These are phyloP conservation scores for Yamadazyma sp. DNA, from an alignment of 1,139 yeast species.

Conservation along the genomic window DNA sequence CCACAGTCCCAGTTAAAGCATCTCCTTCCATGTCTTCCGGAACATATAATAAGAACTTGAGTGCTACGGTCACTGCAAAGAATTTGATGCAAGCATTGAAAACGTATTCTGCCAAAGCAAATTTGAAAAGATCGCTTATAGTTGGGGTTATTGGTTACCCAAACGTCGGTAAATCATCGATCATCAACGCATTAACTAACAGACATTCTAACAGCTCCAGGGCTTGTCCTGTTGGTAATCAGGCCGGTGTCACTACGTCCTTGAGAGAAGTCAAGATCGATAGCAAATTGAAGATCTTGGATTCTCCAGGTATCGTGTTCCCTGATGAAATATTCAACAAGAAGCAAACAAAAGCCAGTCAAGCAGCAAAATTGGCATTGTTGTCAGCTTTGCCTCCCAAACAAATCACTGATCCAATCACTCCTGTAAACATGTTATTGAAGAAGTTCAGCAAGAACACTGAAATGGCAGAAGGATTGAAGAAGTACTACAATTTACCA, in stretches of 20 bases:
- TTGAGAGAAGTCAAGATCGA: constrained; percentile 92
- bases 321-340: constrained; percentile 59
- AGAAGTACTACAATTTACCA: constrained; percentile 73
- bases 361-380: constrained; percentile 84
- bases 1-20: constrained; percentile 88
- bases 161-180: constrained; percentile 89
- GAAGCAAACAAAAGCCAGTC: constrained; percentile 55
- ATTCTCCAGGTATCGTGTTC: constrained; percentile 97
- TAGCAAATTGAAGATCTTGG: constrained; percentile 81
- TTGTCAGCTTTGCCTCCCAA: constrained; percentile 91
- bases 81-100: constrained; percentile 79
- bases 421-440: constrained; percentile 75
- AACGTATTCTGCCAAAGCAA: constrained; percentile 78
- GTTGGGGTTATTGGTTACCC: constrained; percentile 98
- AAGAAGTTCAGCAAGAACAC: constrained; percentile 70
- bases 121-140: constrained; percentile 85
- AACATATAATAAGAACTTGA: constrained; percentile 73
- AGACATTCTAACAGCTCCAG: constrained; percentile 69
- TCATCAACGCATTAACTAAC: constrained; percentile 83
- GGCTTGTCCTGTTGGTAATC: constrained; percentile 96
- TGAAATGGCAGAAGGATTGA: constrained; percentile 76
- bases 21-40: constrained; percentile 54
- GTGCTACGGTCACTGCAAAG: constrained; percentile 70
- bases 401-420: constrained; percentile 78
- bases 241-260: constrained; percentile 94